Percentiles rank a stretch among this genome's conserved stretches.
phyloP scores from a whole-genome alignment of 2,329 filamentous ascomycete species.

The Fusarium cyanostomum region DNA sequence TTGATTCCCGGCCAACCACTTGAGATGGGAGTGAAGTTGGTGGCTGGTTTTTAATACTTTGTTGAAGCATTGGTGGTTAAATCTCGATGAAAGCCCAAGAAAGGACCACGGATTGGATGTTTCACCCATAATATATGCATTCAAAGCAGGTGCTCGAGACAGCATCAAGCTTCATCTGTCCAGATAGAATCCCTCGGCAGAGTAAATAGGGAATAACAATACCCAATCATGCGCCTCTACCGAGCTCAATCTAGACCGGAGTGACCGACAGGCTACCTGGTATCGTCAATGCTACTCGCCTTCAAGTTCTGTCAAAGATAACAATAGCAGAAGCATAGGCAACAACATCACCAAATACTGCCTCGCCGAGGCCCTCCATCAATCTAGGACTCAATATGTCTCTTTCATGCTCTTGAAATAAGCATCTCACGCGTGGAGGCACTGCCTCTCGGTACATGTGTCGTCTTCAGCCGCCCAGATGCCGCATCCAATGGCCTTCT shows the following conservation, averaged over 20 bases:
- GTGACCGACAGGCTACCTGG: background rate
- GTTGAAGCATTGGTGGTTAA: background rate
- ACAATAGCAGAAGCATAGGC: background rate
- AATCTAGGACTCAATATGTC: background rate
- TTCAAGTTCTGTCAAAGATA: background rate
- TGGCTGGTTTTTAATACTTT: background rate
- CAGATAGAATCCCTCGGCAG: background rate
- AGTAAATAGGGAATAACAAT: background rate
- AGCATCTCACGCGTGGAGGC: constrained; percentile 29
- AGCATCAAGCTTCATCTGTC: background rate
- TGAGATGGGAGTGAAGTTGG: background rate
- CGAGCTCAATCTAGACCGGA: background rate
- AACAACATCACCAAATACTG: constrained; percentile 12
- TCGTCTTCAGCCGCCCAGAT: constrained; percentile 14
- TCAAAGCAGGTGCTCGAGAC: background rate
- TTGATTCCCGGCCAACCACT: background rate
- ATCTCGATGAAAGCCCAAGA: background rate
- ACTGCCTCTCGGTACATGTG: constrained; percentile 27
- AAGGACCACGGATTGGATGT: background rate
- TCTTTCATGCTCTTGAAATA: constrained; percentile 19
- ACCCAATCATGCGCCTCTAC: constrained; percentile 1
- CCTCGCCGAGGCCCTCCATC: constrained; percentile 17
- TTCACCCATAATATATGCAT: background rate
- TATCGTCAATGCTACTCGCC: background rate
- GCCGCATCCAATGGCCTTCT: constrained; percentile 12